phyloP scores from a whole-genome alignment of 768 basidiomycete genomes.

The Hysterangium stoloniferum region DNA sequence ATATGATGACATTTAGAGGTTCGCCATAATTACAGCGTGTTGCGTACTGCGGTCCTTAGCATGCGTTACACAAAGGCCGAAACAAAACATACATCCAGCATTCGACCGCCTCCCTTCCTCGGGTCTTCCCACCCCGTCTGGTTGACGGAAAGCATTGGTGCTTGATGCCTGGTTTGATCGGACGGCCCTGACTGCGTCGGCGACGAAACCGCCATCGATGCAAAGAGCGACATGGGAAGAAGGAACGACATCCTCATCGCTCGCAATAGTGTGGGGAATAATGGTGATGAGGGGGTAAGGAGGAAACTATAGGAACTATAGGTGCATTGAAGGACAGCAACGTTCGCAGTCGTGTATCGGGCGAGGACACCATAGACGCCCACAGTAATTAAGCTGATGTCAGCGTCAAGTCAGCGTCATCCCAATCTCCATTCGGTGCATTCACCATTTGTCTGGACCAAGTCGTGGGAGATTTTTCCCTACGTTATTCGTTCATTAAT shows the following conservation, averaged over 20 bases:
- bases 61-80: slow-evolving; percentile 1
- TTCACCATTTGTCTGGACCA: too few relatives aligned
- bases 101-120: slow-evolving; percentile 58
- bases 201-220: background rate
- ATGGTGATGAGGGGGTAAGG: too few relatives aligned
- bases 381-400: too few relatives aligned
- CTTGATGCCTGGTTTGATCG: background rate
- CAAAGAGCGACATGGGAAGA: background rate
- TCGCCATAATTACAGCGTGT: slow-evolving; percentile 59
- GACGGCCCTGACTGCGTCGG: background rate
- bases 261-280: background rate
- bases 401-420: too few relatives aligned
- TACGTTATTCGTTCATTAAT: too few relatives aligned
- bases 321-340: too few relatives aligned
- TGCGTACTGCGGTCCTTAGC: slow-evolving; percentile 18
- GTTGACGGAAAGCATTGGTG: background rate
- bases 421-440: too few relatives aligned
- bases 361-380: too few relatives aligned
- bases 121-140: slow-evolving; percentile 54
- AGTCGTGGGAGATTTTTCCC: too few relatives aligned
- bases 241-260: background rate
- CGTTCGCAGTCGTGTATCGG: too few relatives aligned
- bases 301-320: too few relatives aligned
- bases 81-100: slow-evolving; percentile 58
- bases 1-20: slow-evolving; percentile 79